Percentiles rank a stretch among this genome's conserved stretches.
Evolutionary conservation across 192 early-diverging fungal species (phyloP).

Genomic region (Coemansia reversa): DNA sequence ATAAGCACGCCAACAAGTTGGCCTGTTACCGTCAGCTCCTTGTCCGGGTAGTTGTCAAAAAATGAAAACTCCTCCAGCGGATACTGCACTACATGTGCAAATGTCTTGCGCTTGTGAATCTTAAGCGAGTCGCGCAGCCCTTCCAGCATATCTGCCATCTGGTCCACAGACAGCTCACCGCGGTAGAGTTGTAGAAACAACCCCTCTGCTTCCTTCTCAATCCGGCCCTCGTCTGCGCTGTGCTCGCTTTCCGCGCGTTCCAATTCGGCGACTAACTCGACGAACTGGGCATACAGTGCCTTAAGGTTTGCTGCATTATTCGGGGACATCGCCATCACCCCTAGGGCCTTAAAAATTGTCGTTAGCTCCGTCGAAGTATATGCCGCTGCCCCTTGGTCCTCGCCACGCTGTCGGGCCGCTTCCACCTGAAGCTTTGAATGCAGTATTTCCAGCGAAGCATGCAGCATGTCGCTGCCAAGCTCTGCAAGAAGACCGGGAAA

Average conservation of each 20-base stretch:
- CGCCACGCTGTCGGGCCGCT: conserved; percentile 51
- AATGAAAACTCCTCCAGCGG: conserved; percentile 96
- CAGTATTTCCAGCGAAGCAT: conserved; percentile 53
- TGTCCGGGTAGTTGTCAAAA: conserved; percentile 92
- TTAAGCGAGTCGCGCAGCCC: conserved; percentile 76
- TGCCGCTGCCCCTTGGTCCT: conserved; percentile 30
- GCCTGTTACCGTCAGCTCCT: conserved; percentile 84
- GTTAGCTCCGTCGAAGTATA: conserved; percentile 50
- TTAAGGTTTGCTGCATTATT: conserved; percentile 56
- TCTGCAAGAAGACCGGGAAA: conserved; percentile 49
- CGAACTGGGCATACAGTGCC: conserved; percentile 52
- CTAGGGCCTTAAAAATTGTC: conserved; percentile 44
- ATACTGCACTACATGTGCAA: conserved; percentile 86
- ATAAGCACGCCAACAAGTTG: conserved; percentile 88
- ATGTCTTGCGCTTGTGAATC: conserved; percentile 77
- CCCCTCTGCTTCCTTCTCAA: conserved; percentile 55
- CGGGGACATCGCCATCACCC: conserved; percentile 39
- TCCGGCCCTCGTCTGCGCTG: conserved; percentile 36
- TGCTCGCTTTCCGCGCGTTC: conserved; percentile 46
- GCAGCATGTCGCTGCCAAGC: conserved; percentile 47
- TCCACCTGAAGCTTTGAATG: conserved; percentile 54
- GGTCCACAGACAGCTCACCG: conserved; percentile 66
- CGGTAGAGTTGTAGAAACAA: conserved; percentile 54
- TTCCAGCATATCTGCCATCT: conserved; percentile 82
- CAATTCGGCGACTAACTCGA: conserved; percentile 42